phyloP scores from a whole-genome alignment of 2,329 filamentous ascomycete species.

The Alternaria brassicicola region DNA sequence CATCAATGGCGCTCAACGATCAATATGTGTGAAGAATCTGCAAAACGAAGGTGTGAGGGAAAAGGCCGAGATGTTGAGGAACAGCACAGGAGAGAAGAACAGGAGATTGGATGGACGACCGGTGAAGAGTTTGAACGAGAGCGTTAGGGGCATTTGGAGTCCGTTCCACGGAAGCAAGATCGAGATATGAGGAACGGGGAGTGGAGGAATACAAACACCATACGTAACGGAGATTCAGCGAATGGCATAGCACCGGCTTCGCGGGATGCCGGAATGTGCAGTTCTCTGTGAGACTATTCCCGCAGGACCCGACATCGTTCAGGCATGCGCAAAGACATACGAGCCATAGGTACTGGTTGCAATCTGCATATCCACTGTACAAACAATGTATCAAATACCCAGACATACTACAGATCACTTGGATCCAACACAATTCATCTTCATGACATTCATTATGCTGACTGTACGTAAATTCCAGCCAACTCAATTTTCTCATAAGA shows the following conservation, averaged over 20 bases:
- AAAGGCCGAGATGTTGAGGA: constrained; percentile 75
- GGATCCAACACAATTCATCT: background rate
- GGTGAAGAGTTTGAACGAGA: constrained; percentile 67
- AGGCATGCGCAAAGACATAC: background rate
- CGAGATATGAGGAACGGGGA: constrained; percentile 25
- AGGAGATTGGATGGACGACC: constrained; percentile 61
- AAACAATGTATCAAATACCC: constrained; percentile 24
- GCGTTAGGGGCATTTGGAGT: constrained; percentile 69
- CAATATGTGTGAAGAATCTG: constrained; percentile 87
- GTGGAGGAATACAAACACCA: background rate
- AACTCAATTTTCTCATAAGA: constrained; percentile 1
- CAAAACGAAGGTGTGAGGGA: constrained; percentile 78
- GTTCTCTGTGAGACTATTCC: background rate
- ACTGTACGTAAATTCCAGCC: constrained; percentile 1
- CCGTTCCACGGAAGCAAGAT: constrained; percentile 63
- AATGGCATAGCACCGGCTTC: background rate
- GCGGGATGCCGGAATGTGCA: background rate
- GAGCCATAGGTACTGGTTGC: background rate
- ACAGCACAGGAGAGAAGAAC: constrained; percentile 77
- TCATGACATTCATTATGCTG: constrained; percentile 13
- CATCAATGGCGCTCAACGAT: constrained; percentile 86
- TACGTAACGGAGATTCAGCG: background rate
- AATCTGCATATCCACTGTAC: constrained; percentile 27
- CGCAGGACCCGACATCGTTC: background rate
- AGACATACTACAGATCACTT: background rate